phyloP scores from a whole-genome alignment of 2,329 filamentous ascomycete species.

The Parasarocladium wereldwijsianum region DNA sequence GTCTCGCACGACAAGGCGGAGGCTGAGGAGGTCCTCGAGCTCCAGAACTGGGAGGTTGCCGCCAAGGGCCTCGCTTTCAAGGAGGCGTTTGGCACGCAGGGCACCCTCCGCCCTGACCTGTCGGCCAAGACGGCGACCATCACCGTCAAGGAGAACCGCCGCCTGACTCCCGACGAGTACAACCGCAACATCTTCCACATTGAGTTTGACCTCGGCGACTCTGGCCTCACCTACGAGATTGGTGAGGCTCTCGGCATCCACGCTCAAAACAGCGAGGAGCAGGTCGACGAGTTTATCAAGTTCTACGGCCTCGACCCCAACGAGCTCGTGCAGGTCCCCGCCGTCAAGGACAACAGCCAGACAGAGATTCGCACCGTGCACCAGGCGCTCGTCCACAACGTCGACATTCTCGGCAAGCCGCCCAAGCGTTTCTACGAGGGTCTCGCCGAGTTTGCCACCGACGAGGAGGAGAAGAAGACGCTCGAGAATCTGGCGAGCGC shows the following conservation, averaged over 20 bases:
- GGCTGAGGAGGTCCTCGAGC: slow-evolving; percentile 44
- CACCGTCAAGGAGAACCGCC: slow-evolving; percentile 86
- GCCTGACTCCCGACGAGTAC: slow-evolving; percentile 75
- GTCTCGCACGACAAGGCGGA: slow-evolving; percentile 64
- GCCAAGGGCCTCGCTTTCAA: slow-evolving; percentile 88
- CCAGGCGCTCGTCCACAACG: slow-evolving; percentile 79
- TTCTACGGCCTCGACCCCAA: slow-evolving; percentile 75
- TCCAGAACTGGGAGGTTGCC: slow-evolving; percentile 67
- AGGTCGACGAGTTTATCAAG: slow-evolving; percentile 75
- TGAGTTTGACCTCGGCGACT: slow-evolving; percentile 87
- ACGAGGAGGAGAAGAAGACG: slow-evolving; percentile 69
- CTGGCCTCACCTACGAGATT: slow-evolving; percentile 90
- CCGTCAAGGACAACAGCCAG: slow-evolving; percentile 58
- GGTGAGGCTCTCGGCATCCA: slow-evolving; percentile 95
- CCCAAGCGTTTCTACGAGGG: slow-evolving; percentile 97
- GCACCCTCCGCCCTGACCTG: slow-evolving; percentile 68
- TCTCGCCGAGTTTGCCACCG: slow-evolving; percentile 70
- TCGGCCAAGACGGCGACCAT: slow-evolving; percentile 75
- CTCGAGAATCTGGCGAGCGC: slow-evolving; percentile 62
- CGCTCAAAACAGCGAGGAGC: slow-evolving; percentile 72
- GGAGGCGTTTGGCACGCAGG: slow-evolving; percentile 72
- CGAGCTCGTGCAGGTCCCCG: slow-evolving; percentile 81
- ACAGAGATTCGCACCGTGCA: slow-evolving; percentile 84
- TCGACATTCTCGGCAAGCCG: slow-evolving; percentile 93
- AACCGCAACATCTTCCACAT: slow-evolving; percentile 99